These are phyloP conservation scores for Daldinia concentrica DNA, from an alignment of 495 filamentous ascomycete genomes.

Conservation along the genomic window DNA sequence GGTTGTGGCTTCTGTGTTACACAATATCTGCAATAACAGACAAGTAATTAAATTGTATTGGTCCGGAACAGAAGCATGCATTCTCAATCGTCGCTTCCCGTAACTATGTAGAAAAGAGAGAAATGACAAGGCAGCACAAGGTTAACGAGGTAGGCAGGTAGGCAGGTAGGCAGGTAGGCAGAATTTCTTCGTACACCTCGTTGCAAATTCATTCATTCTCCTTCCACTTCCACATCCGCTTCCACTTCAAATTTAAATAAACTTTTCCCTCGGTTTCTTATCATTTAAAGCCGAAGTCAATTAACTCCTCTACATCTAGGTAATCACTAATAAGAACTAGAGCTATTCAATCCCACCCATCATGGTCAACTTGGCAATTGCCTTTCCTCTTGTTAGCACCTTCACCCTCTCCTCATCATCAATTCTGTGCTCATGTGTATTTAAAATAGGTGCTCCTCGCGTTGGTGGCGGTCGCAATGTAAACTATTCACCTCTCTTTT, in stretches of 20 bases:
- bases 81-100: slow-evolving; percentile 2
- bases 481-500: background rate
- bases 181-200: too few species aligned
- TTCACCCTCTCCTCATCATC: background rate
- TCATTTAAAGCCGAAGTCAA: background rate
- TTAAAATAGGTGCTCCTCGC: slow-evolving; percentile 23
- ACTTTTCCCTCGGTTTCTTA: too few species aligned
- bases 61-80: slow-evolving; percentile 16
- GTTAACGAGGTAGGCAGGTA: too few species aligned
- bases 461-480: slow-evolving; percentile 31
- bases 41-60: background rate
- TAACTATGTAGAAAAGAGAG: background rate
- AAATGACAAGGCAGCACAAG: too few species aligned
- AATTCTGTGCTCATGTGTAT: slow-evolving; percentile 1
- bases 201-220: too few species aligned
- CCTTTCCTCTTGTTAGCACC: slow-evolving; percentile 18
- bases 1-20: background rate
- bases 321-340: too few species aligned
- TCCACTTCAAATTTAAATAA: too few species aligned
- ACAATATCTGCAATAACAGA: slow-evolving; percentile 6
- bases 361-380: slow-evolving; percentile 22
- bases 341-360: too few species aligned
- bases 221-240: too few species aligned
- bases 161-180: too few species aligned
- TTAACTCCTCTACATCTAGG: too few species aligned